Percentiles rank a stretch among this genome's conserved stretches.
phyloP scores from a whole-genome alignment of 2,329 filamentous ascomycete genomes.

The Podosphaera xanthii region DNA sequence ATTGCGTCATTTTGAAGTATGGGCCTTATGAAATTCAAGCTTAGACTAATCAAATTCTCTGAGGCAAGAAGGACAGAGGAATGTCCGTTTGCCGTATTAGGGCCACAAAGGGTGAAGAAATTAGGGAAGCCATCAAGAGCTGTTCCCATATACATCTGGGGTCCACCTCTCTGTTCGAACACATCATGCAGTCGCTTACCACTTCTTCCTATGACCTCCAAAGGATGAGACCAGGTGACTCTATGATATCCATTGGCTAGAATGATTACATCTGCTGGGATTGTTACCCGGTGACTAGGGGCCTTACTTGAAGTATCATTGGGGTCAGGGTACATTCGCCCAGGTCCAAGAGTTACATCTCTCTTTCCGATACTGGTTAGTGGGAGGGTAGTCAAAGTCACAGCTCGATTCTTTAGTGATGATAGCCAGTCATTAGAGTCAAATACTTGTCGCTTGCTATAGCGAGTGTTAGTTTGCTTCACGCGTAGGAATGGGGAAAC shows the following conservation, averaged over 20 bases:
- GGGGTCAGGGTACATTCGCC: constrained; percentile 21
- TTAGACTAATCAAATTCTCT: constrained; percentile 12
- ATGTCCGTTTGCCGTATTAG: constrained; percentile 11
- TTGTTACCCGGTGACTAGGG: constrained; percentile 17
- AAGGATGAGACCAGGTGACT: constrained; percentile 28
- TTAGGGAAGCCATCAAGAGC: constrained; percentile 12
- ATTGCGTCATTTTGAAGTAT: constrained; percentile 25
- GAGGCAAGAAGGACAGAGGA: constrained; percentile 12
- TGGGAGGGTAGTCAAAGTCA: constrained; percentile 29
- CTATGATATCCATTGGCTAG: constrained; percentile 35
- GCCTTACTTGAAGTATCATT: constrained; percentile 8
- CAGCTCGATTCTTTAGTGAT: constrained; percentile 23
- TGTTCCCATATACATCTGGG: constrained; percentile 27
- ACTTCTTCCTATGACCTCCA: constrained; percentile 25
- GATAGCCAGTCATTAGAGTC: constrained; percentile 26
- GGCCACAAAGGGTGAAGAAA: constrained; percentile 14
- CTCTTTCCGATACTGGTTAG: constrained; percentile 23
- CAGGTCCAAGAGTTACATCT: constrained; percentile 28
- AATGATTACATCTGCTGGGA: constrained; percentile 32
- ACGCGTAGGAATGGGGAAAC: not conserved
- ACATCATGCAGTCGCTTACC: constrained; percentile 26
- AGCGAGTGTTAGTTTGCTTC: not conserved
- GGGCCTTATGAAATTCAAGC: constrained; percentile 12
- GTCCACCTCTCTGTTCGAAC: constrained; percentile 30
- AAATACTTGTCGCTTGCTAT: constrained; percentile 29